Conservation (phyloP, 2,329 filamentous ascomycete genomes). For the Pseudogymnoascus sp. region DNA sequence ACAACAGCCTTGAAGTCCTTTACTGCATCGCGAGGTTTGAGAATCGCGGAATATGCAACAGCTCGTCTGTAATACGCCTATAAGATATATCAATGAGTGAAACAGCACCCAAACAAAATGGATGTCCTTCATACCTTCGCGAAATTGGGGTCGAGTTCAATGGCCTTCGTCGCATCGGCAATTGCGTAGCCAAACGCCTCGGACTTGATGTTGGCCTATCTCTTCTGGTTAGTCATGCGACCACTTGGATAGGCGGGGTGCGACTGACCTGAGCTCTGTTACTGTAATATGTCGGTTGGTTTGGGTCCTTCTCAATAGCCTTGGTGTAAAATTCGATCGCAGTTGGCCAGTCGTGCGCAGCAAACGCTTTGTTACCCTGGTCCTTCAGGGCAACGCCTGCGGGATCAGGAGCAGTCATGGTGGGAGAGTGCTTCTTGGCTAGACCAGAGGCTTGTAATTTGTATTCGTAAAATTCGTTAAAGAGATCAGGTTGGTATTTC, state of each 20-base stretch:
- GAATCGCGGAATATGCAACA: conserved; percentile 82
- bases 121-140: conserved; percentile 61
- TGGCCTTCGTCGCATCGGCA: conserved; percentile 80
- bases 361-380: conserved; percentile 90
- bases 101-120: not conserved
- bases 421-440: not conserved
- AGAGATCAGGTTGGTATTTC: not conserved
- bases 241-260: conserved; percentile 26
- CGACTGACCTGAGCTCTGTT: conserved; percentile 83
- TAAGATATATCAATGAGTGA: conserved; percentile 19
- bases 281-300: conserved; percentile 84
- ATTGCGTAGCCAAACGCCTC: conserved; percentile 94
- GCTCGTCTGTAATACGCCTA: conserved; percentile 93
- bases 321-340: conserved; percentile 81
- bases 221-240: conserved; percentile 44
- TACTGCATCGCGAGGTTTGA: conserved; percentile 80
- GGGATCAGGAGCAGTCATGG: conserved; percentile 3
- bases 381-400: conserved; percentile 76
- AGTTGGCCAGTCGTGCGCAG: conserved; percentile 73
- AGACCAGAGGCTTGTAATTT: not conserved
- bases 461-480: not conserved
- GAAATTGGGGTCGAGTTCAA: conserved; percentile 81
- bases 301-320: conserved; percentile 76
- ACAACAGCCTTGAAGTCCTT: conserved; percentile 90
- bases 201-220: conserved; percentile 84